Evolutionary conservation across 257 asterid genomes (phyloP).

Genomic region (Henckelia pumila): DNA sequence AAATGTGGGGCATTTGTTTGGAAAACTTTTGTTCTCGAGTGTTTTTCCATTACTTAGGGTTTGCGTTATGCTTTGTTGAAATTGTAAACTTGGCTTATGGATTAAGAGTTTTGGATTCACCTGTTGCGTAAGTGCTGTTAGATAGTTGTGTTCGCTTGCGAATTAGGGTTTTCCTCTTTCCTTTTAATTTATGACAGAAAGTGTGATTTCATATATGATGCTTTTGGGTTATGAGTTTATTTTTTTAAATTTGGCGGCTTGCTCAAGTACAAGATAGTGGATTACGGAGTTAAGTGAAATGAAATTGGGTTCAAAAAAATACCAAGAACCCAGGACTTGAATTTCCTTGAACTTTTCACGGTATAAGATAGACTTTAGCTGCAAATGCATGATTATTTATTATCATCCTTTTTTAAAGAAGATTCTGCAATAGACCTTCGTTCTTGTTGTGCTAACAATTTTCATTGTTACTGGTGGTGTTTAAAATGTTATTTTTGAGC

Average conservation of each 20-base stretch:
- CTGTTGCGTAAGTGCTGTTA: not conserved
- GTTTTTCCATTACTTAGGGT: slow-evolving; percentile 11
- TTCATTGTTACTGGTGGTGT: not conserved
- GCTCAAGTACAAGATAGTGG: not conserved
- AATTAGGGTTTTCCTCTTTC: slow-evolving; percentile 25
- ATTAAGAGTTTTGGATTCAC: slow-evolving; percentile 1
- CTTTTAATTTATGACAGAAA: slow-evolving; percentile 11
- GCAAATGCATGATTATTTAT: not conserved
- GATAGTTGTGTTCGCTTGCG: slow-evolving; percentile 13
- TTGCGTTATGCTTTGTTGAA: not conserved
- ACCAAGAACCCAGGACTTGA: slow-evolving; percentile 2
- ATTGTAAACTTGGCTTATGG: not conserved
- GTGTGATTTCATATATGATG: slow-evolving; percentile 26
- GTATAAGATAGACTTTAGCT: not conserved
- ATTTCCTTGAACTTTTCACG: no score
- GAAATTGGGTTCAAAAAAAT: not conserved
- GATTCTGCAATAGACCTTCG: not conserved
- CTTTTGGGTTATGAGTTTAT: not conserved
- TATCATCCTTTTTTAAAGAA: no score
- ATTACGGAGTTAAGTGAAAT: not conserved
- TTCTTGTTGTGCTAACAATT: not conserved
- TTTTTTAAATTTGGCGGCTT: slow-evolving; percentile 9
- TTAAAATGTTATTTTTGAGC: not conserved
- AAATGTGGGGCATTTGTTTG: slow-evolving; percentile 14
- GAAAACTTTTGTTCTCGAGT: not conserved